Evolutionary conservation across 768 basidiomycete species (phyloP).

Genomic region (Ramaria sp.): DNA sequence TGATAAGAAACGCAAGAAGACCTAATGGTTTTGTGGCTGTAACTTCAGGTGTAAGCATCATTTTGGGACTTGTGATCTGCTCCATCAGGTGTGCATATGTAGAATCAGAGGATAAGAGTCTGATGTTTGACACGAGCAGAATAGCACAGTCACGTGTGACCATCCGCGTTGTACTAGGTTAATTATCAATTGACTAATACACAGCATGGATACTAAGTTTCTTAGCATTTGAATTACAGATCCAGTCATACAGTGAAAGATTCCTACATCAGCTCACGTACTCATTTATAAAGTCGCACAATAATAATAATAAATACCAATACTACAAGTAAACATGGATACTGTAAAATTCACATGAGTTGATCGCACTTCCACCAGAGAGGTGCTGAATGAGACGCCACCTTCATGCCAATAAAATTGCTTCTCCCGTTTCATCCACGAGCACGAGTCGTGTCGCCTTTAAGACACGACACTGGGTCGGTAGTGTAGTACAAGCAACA

Average conservation of each 20-base stretch:
- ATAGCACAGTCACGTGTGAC: background rate
- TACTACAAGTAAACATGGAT: too few relatives aligned
- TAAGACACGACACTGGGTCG: background rate
- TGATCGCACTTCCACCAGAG: too few relatives aligned
- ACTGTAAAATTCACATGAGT: too few relatives aligned
- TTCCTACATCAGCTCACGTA: background rate
- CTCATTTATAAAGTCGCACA: background rate
- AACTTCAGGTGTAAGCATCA: background rate
- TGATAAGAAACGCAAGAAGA: slow-evolving; percentile 8
- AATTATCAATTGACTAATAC: too few relatives aligned
- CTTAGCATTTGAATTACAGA: too few relatives aligned
- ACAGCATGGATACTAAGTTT: too few relatives aligned
- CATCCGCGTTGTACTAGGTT: background rate
- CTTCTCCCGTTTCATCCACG: slow-evolving; percentile 6
- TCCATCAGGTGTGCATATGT: background rate
- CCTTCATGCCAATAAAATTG: slow-evolving; percentile 2
- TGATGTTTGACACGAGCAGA: too few relatives aligned
- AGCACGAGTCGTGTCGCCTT: slow-evolving; percentile 2
- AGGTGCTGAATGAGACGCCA: background rate
- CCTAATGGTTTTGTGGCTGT: background rate
- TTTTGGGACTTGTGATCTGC: background rate
- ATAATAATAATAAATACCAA: background rate
- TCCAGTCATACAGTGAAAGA: background rate
- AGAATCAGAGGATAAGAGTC: background rate
- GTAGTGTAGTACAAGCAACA: background rate